Percentiles rank a stretch among this genome's conserved stretches.
phyloP scores from a whole-genome alignment of 306 rosid genomes.

The Acacia confusa region DNA sequence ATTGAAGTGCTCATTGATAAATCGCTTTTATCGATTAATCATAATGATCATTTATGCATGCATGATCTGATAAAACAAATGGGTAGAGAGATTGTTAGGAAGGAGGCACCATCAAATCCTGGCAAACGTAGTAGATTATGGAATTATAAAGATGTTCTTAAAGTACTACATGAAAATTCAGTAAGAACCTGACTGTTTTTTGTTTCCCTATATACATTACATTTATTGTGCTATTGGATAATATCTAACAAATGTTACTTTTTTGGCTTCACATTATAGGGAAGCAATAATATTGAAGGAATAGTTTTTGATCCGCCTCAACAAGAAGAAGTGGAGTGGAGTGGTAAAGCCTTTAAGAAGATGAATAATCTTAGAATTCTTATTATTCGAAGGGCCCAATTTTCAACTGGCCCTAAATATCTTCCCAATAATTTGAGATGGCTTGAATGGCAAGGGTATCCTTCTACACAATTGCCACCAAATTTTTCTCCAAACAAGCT shows the following conservation, averaged over 20 bases:
- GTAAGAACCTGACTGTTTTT: not conserved
- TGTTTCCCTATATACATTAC: not conserved
- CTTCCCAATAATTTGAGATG: not conserved
- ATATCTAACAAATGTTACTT: not conserved
- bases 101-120: not conserved
- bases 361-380: not conserved
- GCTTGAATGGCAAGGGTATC: not conserved
- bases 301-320: not conserved
- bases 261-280: not conserved
- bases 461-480: not conserved
- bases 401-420: not conserved
- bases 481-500: not conserved
- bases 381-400: not conserved
- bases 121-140: not conserved
- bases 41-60: not conserved
- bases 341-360: not conserved
- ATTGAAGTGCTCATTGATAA: not conserved
- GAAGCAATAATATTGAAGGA: not conserved
- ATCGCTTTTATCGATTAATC: not conserved
- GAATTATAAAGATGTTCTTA: not conserved
- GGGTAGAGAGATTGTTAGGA: not conserved
- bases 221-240: not conserved
- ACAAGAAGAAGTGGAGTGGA: not conserved
- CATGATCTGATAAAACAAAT: not conserved
- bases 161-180: not conserved